Evolutionary conservation across 2,329 filamentous ascomycete genomes (phyloP), one percentile per base, ranked within the genome.

Genomic region (Dothidotthia symphoricarpi): DNA sequence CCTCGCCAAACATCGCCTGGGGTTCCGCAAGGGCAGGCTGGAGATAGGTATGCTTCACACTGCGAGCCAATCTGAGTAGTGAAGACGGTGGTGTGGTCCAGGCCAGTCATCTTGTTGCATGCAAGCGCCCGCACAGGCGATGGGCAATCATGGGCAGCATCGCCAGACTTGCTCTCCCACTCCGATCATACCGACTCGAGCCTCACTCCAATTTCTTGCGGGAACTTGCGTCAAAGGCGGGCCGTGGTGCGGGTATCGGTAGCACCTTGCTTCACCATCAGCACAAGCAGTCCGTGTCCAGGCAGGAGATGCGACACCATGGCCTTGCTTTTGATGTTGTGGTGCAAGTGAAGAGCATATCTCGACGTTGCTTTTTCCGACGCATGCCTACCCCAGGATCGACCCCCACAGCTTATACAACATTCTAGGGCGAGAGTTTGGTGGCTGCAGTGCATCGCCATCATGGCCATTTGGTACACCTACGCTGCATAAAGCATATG

Each of bases 1-100:
- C 40, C 52, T 46, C 50, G 51, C 52, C 33, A 42, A 47, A 46
- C 40, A 41, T 42, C 40, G 49, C 47, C 50, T 43, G 52, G 54
- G 45, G 51, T 44, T 51, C 45, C 45, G 41, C 40, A 49, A 49
- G 47, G 49, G 47, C 38, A 31, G 40, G 37, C 39, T 42, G 52
- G 39, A 41, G 43, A 41, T 42, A 41, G 47, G 44, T 41, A 41
- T 42, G 39, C 29, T 31, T 16, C 36, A 39, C 28, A 15, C 27
- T 16, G 31, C 43, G 27, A 34, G 37, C 47, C 43, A 45, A 47
- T 41, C 39, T 34, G 39, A 34, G 34, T 41, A 28, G 39, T 30
- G 29, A 31, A 35, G 31, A 24, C 25, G 35, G 7, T 35, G 51
- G 35, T 35, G 49, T 36, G 48, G 45, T 53, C n/a, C 16, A 36